Conservation (phyloP, 163 green algal species). For the Scenedesmus sp. region DNA sequence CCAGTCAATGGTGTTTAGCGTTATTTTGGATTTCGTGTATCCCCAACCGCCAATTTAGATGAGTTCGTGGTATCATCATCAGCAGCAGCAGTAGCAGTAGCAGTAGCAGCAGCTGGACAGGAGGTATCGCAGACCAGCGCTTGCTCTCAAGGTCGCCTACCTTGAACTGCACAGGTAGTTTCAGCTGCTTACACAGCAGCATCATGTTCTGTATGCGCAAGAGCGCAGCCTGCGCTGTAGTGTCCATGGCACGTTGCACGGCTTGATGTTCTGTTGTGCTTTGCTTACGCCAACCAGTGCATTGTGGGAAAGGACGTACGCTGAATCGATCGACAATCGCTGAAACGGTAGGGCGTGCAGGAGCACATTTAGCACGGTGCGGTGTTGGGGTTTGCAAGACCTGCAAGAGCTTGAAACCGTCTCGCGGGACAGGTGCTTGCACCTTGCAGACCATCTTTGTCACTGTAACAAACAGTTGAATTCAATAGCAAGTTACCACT, state of each 20-base stretch:
- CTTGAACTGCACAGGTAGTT: conserved; percentile 63
- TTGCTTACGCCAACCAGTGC: background rate
- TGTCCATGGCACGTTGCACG: conserved; percentile 31
- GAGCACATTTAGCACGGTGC: background rate
- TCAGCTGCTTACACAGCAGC: conserved; percentile 58
- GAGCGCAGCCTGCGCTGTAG: background rate
- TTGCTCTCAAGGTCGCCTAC: background rate
- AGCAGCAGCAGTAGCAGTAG: background rate
- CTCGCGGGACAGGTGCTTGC: background rate
- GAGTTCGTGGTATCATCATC: no score
- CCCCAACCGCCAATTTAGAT: no score
- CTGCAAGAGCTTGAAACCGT: background rate
- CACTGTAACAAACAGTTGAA: background rate
- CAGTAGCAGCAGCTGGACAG: background rate
- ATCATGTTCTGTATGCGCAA: conserved; percentile 66
- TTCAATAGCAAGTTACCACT: background rate
- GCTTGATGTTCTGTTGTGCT: background rate
- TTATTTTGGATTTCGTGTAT: no score
- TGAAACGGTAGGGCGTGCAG: background rate
- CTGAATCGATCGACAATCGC: no score
- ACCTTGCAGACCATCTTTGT: background rate
- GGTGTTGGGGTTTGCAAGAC: background rate
- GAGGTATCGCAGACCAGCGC: background rate
- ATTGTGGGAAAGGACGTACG: background rate
- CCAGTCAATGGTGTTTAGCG: no score